Percentiles rank a stretch among this genome's conserved stretches.
Evolutionary conservation across 805 yeast species (phyloP).

Genomic region (Pichia membranifaciens): DNA sequence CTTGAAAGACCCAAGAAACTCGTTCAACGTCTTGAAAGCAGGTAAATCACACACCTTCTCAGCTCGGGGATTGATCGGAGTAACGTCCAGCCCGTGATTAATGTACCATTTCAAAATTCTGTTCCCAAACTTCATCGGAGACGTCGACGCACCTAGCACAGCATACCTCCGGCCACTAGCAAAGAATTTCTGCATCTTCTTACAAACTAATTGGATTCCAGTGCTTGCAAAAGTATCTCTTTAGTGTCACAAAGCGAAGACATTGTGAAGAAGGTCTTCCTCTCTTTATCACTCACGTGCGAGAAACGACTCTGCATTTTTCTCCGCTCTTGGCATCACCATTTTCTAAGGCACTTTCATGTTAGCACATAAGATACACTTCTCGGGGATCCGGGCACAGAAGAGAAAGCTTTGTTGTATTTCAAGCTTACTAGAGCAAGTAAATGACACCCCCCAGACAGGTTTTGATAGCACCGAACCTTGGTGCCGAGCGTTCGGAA

Average conservation of each 20-base stretch:
- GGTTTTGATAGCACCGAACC: background rate
- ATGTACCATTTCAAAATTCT: slow-evolving; percentile 67
- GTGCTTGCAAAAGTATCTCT: too few species aligned
- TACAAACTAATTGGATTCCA: too few species aligned
- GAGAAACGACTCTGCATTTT: too few species aligned
- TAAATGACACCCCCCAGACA: background rate
- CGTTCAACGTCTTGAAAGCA: slow-evolving; percentile 14
- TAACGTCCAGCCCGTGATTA: slow-evolving; percentile 48
- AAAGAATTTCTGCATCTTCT: slow-evolving; percentile 12
- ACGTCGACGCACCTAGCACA: slow-evolving; percentile 68
- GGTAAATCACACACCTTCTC: slow-evolving; percentile 32
- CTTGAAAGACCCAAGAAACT: slow-evolving; percentile 8
- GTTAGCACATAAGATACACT: too few species aligned
- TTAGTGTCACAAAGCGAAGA: too few species aligned
- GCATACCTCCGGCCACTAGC: slow-evolving; percentile 11
- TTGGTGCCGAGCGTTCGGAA: too few species aligned
- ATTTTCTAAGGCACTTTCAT: background rate
- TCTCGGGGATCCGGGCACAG: too few species aligned
- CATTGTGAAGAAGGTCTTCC: too few species aligned
- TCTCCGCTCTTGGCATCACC: background rate
- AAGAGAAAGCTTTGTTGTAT: too few species aligned
- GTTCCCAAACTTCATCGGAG: slow-evolving; percentile 61
- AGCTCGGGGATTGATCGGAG: slow-evolving; percentile 60
- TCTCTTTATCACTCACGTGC: too few species aligned
- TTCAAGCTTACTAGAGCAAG: too few species aligned